Evolutionary conservation across 2,329 filamentous ascomycete genomes (phyloP).

Genomic region (Hymenoscyphus infarciens): DNA sequence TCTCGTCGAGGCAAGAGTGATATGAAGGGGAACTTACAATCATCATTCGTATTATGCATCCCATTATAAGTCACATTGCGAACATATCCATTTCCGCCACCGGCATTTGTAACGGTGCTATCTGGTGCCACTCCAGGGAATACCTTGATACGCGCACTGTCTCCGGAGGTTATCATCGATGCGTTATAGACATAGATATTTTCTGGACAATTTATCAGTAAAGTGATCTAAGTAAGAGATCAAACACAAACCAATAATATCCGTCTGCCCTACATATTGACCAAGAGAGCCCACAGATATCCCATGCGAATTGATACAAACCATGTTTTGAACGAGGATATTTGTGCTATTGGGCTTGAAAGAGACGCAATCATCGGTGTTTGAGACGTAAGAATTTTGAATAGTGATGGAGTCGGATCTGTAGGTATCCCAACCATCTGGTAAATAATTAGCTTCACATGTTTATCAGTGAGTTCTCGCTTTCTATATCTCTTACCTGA

Average conservation of each 20-base stretch:
- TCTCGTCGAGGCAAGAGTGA: too few relatives aligned
- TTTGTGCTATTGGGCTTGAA: neutral
- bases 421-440: neutral
- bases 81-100: slow-evolving; percentile 57
- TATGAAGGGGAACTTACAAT: slow-evolving; percentile 33
- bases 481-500: slow-evolving; percentile 25
- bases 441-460: neutral
- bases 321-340: neutral
- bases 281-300: neutral
- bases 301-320: neutral
- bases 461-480: too few relatives aligned
- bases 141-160: slow-evolving; percentile 63
- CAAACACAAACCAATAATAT: slow-evolving; percentile 30
- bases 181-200: slow-evolving; percentile 58
- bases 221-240: too few relatives aligned
- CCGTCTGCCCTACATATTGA: neutral
- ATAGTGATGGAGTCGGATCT: neutral
- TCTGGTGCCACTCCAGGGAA: slow-evolving; percentile 47
- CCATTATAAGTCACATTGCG: slow-evolving; percentile 59
- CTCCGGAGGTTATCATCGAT: slow-evolving; percentile 46
- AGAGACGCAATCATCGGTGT: slow-evolving; percentile 2
- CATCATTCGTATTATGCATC: slow-evolving; percentile 54
- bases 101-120: slow-evolving; percentile 51
- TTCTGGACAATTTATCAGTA: slow-evolving; percentile 42
- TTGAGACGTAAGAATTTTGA: neutral